A percentile compares a stretch with the other conserved stretches of the same genome.
These are phyloP conservation scores for Ambrosiella xylebori DNA, from an alignment of 2,329 filamentous ascomycete species.

Conservation along the genomic window DNA sequence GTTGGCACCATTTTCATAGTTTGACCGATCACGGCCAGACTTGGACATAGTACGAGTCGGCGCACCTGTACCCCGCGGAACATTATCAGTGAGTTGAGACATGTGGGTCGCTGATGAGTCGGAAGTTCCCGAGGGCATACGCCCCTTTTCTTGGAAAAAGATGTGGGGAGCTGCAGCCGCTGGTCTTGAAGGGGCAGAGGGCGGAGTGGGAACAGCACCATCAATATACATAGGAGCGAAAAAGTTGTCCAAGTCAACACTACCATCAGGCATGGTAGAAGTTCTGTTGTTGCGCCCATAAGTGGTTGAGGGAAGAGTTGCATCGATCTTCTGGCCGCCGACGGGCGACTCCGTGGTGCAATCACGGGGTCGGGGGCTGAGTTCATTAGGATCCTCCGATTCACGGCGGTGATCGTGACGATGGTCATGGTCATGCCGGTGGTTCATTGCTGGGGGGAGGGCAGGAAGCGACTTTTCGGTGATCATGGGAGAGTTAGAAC, in stretches of 20 bases:
- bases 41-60: constrained; percentile 32
- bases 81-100: constrained; percentile 6
- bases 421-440: constrained; percentile 1
- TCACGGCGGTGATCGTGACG: constrained; percentile 21
- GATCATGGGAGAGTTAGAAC: constrained; percentile 39
- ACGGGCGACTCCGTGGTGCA: constrained; percentile 20
- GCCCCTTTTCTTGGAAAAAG: constrained; percentile 71
- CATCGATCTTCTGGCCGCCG: constrained; percentile 27
- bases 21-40: constrained; percentile 21
- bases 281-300: constrained; percentile 65
- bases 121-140: constrained; percentile 26
- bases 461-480: constrained; percentile 88
- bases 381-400: constrained; percentile 50
- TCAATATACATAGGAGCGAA: constrained; percentile 63
- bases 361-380: constrained; percentile 44
- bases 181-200: constrained; percentile 30
- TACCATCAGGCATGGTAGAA: constrained; percentile 35
- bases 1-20: constrained; percentile 12
- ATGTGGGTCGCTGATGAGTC: constrained; percentile 4
- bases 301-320: constrained; percentile 55
- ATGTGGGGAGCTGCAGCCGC: constrained; percentile 63
- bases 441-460: constrained; percentile 45
- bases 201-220: constrained; percentile 45
- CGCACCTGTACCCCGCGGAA: constrained; percentile 1
- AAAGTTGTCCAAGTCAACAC: constrained; percentile 47